phyloP scores from a whole-genome alignment of 2,329 filamentous ascomycete genomes.

The Ophiostoma sp. region DNA sequence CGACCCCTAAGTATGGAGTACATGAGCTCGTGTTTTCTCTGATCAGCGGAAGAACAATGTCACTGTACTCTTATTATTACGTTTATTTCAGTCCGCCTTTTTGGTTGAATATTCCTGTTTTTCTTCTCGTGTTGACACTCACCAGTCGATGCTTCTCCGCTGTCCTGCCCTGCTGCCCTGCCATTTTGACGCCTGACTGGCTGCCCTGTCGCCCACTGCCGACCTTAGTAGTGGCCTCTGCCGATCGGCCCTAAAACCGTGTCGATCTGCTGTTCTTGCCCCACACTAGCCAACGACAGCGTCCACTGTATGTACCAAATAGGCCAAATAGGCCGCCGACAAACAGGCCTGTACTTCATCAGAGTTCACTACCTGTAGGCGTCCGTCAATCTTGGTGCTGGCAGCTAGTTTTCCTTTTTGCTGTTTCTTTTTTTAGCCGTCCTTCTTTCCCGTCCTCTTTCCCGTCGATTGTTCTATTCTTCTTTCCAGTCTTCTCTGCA shows the following conservation, averaged over 20 bases:
- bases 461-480: not conserved
- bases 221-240: not conserved
- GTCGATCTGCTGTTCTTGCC: not conserved
- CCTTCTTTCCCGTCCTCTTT: not conserved
- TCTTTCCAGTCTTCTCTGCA: not conserved
- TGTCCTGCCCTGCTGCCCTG: not conserved
- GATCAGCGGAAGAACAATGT: not conserved
- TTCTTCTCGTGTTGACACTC: not conserved
- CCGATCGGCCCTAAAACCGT: slow-evolving; percentile 1
- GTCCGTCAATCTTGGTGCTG: no score
- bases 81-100: not conserved
- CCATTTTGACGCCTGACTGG: not conserved
- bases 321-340: no score
- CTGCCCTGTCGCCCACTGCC: not conserved
- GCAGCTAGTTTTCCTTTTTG: not conserved
- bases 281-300: not conserved
- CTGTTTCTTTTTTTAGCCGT: not conserved
- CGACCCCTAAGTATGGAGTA: not conserved
- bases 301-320: no score
- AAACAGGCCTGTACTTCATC: no score
- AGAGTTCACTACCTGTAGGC: no score
- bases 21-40: not conserved
- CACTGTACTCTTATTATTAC: not conserved
- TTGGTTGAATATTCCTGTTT: not conserved
- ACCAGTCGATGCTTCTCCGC: not conserved